Evolutionary conservation across 2,329 filamentous ascomycete genomes (phyloP).

Genomic region (Elsinoe ampelina): DNA sequence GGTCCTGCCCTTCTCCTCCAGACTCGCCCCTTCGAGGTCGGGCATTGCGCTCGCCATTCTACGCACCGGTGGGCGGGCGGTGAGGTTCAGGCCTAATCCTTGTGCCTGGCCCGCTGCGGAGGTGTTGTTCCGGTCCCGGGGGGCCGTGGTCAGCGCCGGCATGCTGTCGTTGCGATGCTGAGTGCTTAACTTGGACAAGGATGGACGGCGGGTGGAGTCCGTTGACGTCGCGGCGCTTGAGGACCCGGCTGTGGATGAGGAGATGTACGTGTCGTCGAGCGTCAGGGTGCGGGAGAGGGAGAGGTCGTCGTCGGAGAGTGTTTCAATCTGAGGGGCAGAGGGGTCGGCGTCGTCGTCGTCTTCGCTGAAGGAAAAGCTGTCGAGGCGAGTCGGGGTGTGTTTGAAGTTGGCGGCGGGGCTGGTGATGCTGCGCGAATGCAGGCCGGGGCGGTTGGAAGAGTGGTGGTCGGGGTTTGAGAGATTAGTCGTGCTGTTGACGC

Average conservation of each 20-base stretch:
- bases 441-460: conserved; percentile 45
- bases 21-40: neutral
- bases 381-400: conserved; percentile 36
- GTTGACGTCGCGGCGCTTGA: neutral
- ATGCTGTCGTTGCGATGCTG: neutral
- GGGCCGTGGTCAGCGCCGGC: neutral
- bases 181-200: neutral
- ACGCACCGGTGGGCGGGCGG: neutral
- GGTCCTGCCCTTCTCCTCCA: neutral
- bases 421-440: conserved; percentile 77
- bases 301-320: conserved; percentile 68
- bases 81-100: neutral
- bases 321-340: conserved; percentile 41
- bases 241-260: neutral
- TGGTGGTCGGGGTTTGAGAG: conserved; percentile 40
- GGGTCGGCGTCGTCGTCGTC: conserved; percentile 63
- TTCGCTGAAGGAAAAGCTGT: conserved; percentile 59
- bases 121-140: neutral
- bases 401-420: conserved; percentile 44
- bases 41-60: conserved; percentile 1
- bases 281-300: conserved; percentile 38
- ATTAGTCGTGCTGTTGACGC: conserved; percentile 28
- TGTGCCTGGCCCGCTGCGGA: neutral
- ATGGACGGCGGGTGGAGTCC: neutral
- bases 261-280: conserved; percentile 19